Evolutionary conservation across 805 yeast species (phyloP).

Genomic region (Ogataea degrootiae): DNA sequence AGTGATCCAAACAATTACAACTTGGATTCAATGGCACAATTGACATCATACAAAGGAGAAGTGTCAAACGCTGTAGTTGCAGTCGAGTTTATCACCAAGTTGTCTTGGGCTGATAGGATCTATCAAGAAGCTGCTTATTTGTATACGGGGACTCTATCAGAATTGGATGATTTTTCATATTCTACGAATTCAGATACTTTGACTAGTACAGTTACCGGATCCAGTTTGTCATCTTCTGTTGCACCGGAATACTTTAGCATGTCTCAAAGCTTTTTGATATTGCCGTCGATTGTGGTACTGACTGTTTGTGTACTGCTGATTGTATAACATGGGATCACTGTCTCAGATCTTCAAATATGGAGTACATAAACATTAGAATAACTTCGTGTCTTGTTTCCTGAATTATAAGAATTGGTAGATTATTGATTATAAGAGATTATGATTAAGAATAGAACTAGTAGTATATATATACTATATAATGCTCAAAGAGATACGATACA

Average conservation of each 20-base stretch:
- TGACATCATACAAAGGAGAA: neutral
- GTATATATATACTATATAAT: neutral
- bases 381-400: too few species aligned
- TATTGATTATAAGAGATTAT: too few species aligned
- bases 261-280: too few species aligned
- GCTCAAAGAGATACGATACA: neutral
- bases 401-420: too few species aligned
- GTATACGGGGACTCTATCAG: neutral
- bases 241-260: too few species aligned
- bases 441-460: too few species aligned
- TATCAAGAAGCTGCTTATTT: neutral
- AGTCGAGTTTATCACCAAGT: neutral
- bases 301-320: too few species aligned
- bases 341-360: too few species aligned
- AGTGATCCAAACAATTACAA: neutral
- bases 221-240: too few species aligned
- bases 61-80: neutral
- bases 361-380: too few species aligned
- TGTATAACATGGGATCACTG: too few species aligned
- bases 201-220: neutral
- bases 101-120: neutral
- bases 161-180: neutral
- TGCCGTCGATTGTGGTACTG: too few species aligned
- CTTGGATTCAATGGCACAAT: neutral
- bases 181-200: neutral